Base-by-base conservation (phyloP, 345 rosid genomes). In the Eucalyptus decipiens region DNA sequence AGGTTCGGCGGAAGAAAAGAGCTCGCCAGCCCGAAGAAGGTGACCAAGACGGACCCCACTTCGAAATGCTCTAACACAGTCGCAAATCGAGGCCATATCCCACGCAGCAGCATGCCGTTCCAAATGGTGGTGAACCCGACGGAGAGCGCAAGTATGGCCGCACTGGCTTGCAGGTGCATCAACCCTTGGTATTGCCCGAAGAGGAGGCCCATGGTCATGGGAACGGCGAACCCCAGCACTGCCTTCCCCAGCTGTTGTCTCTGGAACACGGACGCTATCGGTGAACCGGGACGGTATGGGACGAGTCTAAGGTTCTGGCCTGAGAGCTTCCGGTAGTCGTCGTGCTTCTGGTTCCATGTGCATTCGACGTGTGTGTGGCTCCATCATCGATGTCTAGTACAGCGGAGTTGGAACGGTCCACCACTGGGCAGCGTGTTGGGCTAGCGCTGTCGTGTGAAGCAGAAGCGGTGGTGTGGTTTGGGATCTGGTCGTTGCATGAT, bases 41-140 rank as follows among this genome's bases (percentile, higher is more conserved):
- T 50, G 3, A 50, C 52, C 52, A 50, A 2, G 3, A 50, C 8
- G 19, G 52, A 16, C 52, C 7, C 52, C 3, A 6, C 3, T 50
- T 7, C 7, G 3, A 50, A 1, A 50, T 6, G 0, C 19, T 50
- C 52, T 1, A 50, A 1, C 3, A 0, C 52, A 6, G 19, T 50
- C 19, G 19, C 52, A 50, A 50, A 16, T 8, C 0, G 19, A 50
- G 52, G 52, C 1, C 19, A 50, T 3, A 16, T 65, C 18, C 37
- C 19, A 7, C 16, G 19, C 37, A 30, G 72, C 5, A 65, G 72
- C 19, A 4, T 65, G 37, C 34, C 10, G 37, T 30, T 65, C 72
- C 72, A 14, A 1, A 1, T 30, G 10, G 9, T 0, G 10, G 18
- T 15, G 37, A 65, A 30, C 37, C 72, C 37, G 37, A 65, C 3